Evolutionary conservation across 352 stramenopile species (phyloP).

Genomic region (Phytophthora palmivora): DNA sequence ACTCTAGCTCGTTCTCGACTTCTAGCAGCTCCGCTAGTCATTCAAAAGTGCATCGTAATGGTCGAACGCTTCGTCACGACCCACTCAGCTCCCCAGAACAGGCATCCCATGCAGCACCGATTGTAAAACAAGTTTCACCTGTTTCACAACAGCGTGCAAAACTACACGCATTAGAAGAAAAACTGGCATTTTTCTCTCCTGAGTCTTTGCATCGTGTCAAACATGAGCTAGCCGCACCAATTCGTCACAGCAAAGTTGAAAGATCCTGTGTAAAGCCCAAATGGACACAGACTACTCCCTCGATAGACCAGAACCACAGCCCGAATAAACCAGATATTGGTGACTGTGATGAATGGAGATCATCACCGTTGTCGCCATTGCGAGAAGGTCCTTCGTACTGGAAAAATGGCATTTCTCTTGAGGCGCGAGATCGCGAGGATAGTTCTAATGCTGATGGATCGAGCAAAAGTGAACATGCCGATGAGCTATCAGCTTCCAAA

Average conservation of each 20-base stretch:
- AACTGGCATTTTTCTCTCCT: conserved; percentile 57
- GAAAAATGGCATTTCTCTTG: conserved; percentile 62
- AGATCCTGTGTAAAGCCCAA: not conserved
- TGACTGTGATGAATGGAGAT: conserved; percentile 31
- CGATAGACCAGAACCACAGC: not conserved
- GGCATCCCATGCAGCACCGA: not conserved
- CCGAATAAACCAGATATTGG: not conserved
- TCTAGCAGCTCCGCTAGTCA: conserved; percentile 22
- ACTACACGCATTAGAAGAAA: conserved; percentile 59
- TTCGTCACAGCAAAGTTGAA: not conserved
- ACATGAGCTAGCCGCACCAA: conserved; percentile 20
- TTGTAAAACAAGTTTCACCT: conserved; percentile 40
- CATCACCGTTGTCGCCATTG: conserved; percentile 56
- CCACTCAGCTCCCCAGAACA: conserved; percentile 7
- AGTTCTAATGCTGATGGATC: not conserved
- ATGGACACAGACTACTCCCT: not conserved
- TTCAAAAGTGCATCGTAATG: conserved; percentile 7
- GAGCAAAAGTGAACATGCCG: not conserved
- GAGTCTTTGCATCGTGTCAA: conserved; percentile 55
- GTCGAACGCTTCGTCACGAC: conserved; percentile 9
- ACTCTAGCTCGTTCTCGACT: conserved; percentile 18
- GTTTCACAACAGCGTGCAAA: conserved; percentile 62
- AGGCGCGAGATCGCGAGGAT: conserved; percentile 15
- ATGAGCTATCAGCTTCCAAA: not conserved
- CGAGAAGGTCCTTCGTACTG: conserved; percentile 56